Base-by-base conservation (phyloP, 805 yeast species). In the Cyberlindnera sargentensis region DNA sequence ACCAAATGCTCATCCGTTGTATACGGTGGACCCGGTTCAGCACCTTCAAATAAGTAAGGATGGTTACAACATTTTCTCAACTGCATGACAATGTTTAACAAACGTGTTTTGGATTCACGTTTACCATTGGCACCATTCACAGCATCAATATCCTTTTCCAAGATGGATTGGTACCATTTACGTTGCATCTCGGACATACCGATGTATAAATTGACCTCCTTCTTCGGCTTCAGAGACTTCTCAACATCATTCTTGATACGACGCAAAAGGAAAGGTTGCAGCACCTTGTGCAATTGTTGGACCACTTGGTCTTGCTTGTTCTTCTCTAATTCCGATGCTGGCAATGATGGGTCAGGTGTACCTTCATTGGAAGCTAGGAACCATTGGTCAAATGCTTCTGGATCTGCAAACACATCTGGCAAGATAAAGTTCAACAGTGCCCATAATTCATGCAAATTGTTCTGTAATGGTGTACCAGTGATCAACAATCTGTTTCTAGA, bases 21-120 rank as follows among this genome's bases (percentile, higher is more conserved):
- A 54, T 70, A 84, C 24, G 95, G 95, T 20, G 95, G 95, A 9
- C 95, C 95, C 1, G 93, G 93, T 57, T 84, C 95, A 1, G 91
- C 93, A 36, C 95, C 95, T 60, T 84, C 93, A 55, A 84, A 84
- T 34, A 84, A 64, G 57, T 84, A 84, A 10, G 95, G 95, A 64
- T 84, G 95, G 55, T 84, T 84, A 65, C 91, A 84, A 61, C 93
- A 84, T 61, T 84, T 84, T 58, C 93, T 73, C 55, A 84, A 68
- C 60, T 84, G 95, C 95, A 84, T 84, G 39, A 84, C 91, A 52
- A 84, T 84, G 59, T 84, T 84, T 39, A 84, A 65, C 46, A 84
- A 67, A 55, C 93, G 68, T 2, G 95, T 84, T 57, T 84, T 84
- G 10, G 84, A 74, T 59, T 84, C 95, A 46, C 78, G 73, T 51